phyloP scores from a whole-genome alignment of 148 eudicot species.

The Cornus suecica region DNA sequence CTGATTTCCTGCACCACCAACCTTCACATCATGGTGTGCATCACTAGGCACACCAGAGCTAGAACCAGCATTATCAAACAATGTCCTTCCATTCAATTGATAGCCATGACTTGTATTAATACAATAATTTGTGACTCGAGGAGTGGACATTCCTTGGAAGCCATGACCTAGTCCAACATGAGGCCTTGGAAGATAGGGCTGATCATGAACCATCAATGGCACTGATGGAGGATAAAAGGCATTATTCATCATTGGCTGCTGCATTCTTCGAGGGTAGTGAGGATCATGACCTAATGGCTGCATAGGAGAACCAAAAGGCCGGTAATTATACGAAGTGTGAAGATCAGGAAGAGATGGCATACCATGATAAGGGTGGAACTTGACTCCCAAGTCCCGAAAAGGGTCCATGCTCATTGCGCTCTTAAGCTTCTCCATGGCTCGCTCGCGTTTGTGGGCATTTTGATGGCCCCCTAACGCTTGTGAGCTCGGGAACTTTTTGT shows the following conservation, averaged over 20 bases:
- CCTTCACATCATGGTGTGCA: background rate
- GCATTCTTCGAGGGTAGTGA: background rate
- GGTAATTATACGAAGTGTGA: background rate
- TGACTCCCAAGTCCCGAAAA: conserved; percentile 21
- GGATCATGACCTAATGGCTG: background rate
- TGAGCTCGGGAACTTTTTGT: conserved; percentile 14
- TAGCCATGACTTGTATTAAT: background rate
- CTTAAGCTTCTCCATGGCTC: background rate
- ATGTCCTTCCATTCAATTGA: background rate
- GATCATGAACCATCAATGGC: background rate
- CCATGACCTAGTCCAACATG: background rate
- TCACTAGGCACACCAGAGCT: background rate
- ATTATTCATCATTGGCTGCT: background rate
- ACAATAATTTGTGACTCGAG: background rate
- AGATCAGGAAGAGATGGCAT: background rate
- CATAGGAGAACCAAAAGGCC: background rate
- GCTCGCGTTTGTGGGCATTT: conserved; percentile 33
- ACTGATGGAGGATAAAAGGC: background rate
- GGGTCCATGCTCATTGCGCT: background rate
- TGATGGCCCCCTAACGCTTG: conserved; percentile 43
- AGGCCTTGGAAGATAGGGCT: background rate
- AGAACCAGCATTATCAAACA: background rate
- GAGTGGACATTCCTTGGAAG: background rate
- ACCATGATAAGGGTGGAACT: background rate
- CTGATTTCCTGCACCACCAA: background rate